phyloP scores from a whole-genome alignment of 2,329 filamentous ascomycete species.

The Fusarium oxysporum region DNA sequence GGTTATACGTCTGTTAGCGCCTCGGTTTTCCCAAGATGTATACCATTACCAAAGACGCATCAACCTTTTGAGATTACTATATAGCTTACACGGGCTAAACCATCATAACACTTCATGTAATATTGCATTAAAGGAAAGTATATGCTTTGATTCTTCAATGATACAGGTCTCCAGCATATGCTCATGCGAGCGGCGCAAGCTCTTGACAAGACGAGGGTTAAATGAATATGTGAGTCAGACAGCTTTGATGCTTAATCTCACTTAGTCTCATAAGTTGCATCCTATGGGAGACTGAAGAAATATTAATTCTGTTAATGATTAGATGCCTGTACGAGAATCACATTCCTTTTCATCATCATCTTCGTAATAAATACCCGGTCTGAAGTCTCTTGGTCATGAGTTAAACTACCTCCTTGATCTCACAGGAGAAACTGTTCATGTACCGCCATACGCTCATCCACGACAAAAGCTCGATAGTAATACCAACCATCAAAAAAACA shows the following conservation, averaged over 20 bases:
- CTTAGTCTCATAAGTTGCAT: not conserved
- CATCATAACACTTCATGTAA: too few relatives aligned
- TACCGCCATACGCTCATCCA: fast-evolving
- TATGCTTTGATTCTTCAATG: too few relatives aligned
- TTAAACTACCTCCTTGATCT: not conserved
- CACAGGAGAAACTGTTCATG: not conserved
- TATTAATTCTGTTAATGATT: not conserved
- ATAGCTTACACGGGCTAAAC: too few relatives aligned
- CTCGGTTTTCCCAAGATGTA: too few relatives aligned
- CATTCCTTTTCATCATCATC: not conserved
- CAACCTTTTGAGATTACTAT: too few relatives aligned
- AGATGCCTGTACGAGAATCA: fast-evolving
- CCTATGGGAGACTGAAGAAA: not conserved
- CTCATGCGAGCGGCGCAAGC: too few relatives aligned
- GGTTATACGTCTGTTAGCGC: too few relatives aligned
- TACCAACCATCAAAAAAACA: not conserved
- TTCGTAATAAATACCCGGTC: not conserved
- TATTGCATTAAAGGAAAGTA: too few relatives aligned
- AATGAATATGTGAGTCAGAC: not conserved
- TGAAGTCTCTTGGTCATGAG: too few relatives aligned
- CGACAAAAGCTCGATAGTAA: not conserved
- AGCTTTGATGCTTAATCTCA: not conserved
- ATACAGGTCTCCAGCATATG: too few relatives aligned
- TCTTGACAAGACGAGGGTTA: too few relatives aligned
- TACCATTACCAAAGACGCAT: too few relatives aligned